phyloP scores from a whole-genome alignment of 2,329 filamentous ascomycete species.

The Xylaria sp. region DNA sequence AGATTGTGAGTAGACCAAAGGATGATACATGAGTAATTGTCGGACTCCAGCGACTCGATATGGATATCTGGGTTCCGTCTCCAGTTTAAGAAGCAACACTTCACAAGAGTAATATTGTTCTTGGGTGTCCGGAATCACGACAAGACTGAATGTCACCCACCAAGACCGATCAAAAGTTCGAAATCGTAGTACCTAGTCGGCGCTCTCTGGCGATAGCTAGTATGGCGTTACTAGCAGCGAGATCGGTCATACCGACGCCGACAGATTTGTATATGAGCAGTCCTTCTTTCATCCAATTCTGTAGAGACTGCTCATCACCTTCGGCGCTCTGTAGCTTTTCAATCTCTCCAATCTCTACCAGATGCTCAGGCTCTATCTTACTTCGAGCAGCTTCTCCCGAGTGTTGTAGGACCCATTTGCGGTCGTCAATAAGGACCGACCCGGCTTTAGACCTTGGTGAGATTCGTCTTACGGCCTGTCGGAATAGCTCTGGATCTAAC shows the following conservation, averaged over 20 bases:
- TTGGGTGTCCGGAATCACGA: background rate
- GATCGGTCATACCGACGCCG: slow-evolving; percentile 35
- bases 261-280: slow-evolving; percentile 36
- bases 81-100: background rate
- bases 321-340: background rate
- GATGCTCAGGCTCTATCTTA: slow-evolving; percentile 12
- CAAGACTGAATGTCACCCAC: background rate
- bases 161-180: slow-evolving; percentile 17
- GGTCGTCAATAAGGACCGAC: slow-evolving; percentile 34
- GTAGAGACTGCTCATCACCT: background rate
- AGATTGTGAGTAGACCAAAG: background rate
- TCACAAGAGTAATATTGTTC: background rate
- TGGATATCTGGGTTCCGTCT: no score
- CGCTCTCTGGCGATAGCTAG: slow-evolving; percentile 32
- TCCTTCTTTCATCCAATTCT: slow-evolving; percentile 27
- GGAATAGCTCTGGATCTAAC: slow-evolving; percentile 30
- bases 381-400: slow-evolving; percentile 29
- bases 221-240: slow-evolving; percentile 35
- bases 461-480: background rate
- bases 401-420: slow-evolving; percentile 30
- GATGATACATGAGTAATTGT: background rate
- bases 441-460: slow-evolving; percentile 15
- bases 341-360: slow-evolving; percentile 33
- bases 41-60: no score
- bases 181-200: slow-evolving; percentile 26